Base-by-base conservation (phyloP, 2,329 filamentous ascomycete species). In the Penicillium decumbens region DNA sequence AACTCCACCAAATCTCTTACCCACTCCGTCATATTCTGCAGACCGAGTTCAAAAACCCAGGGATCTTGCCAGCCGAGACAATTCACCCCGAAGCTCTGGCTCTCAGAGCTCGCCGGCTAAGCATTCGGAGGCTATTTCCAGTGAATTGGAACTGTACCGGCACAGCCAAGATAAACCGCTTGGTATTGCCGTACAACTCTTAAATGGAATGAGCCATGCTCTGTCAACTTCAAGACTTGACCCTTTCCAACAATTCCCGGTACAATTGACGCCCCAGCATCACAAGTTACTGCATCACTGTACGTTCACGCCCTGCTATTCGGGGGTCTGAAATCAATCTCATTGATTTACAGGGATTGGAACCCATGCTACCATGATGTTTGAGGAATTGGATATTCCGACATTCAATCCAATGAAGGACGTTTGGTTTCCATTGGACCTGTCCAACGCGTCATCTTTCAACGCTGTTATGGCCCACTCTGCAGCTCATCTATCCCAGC, bases 391-490 rank as follows among this genome's bases (percentile, higher is more conserved):
- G 1, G 33, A 56, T n/a, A 58, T 56, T 15, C 53, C 55, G 23
- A 55, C 44, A 12, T 72, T 73, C 42, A 70, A 70, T 47, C 64
- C 70, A 0, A 70, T 73, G 65, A 65, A 65, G 12, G 70, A 73
- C 40, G 67, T 73, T 27, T 73, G 68, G 66, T 58, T 71, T 24
- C 69, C 71, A 0, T 52, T 73, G 2, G 70, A 73, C 40, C 55
- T 73, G 13, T 73, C 71, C 4, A 73, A 73, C 45, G 62, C 68
- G 1, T 68, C 71, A 4, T 71, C 69, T 0, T 72, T 73, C 53
- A 71, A 73, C 35, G 65, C 63, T 15, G 65, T 72, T 35, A 71
- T 73, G 68, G 70, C 71, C 0, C 71, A 73, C 47, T 66, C 71
- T 1, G 71, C 71, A 1, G 69, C 70, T 0, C 71, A 73, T 41